These are phyloP conservation scores for Helenozyma baotianmanensis DNA, from an alignment of 805 yeast genomes.

Conservation along the genomic window DNA sequence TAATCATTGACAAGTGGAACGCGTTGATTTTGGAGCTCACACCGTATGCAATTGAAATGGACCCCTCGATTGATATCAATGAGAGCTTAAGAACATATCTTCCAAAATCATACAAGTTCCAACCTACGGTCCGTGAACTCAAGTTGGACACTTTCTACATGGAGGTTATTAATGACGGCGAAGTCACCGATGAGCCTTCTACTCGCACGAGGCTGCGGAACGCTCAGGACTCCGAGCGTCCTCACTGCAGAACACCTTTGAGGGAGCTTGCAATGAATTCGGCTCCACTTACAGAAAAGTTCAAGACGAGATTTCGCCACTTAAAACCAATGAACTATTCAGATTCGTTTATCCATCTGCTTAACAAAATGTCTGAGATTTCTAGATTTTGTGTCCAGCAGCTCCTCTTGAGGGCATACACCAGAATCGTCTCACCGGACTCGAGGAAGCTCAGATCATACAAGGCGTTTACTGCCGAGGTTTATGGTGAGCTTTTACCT, in stretches of 20 bases:
- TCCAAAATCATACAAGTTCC: conserved; percentile 5
- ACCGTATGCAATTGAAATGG: conserved; percentile 22
- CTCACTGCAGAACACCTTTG: neutral
- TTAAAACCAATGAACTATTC: conserved; percentile 15
- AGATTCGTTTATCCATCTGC: conserved; percentile 14
- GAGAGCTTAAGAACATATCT: conserved; percentile 12
- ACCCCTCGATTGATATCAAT: conserved; percentile 15
- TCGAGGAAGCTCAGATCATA: conserved; percentile 61
- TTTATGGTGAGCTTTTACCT: conserved; percentile 88
- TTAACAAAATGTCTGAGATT: conserved; percentile 8
- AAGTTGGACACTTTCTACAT: conserved; percentile 11
- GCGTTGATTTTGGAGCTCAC: conserved; percentile 33
- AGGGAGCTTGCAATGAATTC: neutral
- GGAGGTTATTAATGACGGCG: conserved; percentile 16
- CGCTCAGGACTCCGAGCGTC: no score
- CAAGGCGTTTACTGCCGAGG: conserved; percentile 84
- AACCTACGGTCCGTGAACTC: conserved; percentile 10
- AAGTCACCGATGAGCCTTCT: conserved; percentile 1
- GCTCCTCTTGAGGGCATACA: conserved; percentile 64
- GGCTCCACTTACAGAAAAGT: neutral
- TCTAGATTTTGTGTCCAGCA: conserved; percentile 45
- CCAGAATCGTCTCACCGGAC: conserved; percentile 74
- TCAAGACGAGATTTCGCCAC: conserved; percentile 9
- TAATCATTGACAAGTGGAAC: conserved; percentile 39
- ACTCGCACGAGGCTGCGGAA: no score